Evolutionary conservation across 176 grass and related monocot genomes (phyloP), one percentile per base, ranked within the genome.

Genomic region (Dactylis glomerata): DNA sequence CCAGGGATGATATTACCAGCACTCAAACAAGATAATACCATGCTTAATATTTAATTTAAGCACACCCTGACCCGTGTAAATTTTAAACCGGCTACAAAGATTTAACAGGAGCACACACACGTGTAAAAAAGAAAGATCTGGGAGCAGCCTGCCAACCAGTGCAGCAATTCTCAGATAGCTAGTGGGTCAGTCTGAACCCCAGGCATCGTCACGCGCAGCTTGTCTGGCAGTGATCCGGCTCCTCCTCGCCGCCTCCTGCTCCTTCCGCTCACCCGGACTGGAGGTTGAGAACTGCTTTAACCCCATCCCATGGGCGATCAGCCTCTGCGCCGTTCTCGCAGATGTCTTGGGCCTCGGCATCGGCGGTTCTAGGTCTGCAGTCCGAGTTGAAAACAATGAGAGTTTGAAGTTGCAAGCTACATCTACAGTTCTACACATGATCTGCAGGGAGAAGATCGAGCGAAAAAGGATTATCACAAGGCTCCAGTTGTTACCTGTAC

Each of bases 281-380:
- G 85, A 81, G 58, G 76, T 82, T 45, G 93, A 70, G 12, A 94
- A 73, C 66, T 90, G 82, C 79, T 70, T 92, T 67, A 93, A 50
- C 74, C 96, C 93, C 91, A 95, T 93, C 24, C 85, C 90, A 19
- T 94, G 96, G 47, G 93, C 93, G 66, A 98, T 93, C 66, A 98
- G 28, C 81, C 96, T 93, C 73, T 92, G 91, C 3, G 93, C 91
- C 12, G 96, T 92, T 61, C 91, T 88, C 59, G 89, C 85, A 24
- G 91, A 95, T 31, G 96, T 98, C 84, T 95, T 98, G 0, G 87
- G 96, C n/a, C 96, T 89, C 10, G 89, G 83, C 58, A 62, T 90
- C 34, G 96, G 91, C 3, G 96, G 96, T 87, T 98, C 89, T 55
- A 98, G 68, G 86, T 98, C 96, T 97, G 89, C 49, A 81, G 24